phyloP scores from a whole-genome alignment of 371 early-diverging fungal genomes.

The Mucor plumbeus region DNA sequence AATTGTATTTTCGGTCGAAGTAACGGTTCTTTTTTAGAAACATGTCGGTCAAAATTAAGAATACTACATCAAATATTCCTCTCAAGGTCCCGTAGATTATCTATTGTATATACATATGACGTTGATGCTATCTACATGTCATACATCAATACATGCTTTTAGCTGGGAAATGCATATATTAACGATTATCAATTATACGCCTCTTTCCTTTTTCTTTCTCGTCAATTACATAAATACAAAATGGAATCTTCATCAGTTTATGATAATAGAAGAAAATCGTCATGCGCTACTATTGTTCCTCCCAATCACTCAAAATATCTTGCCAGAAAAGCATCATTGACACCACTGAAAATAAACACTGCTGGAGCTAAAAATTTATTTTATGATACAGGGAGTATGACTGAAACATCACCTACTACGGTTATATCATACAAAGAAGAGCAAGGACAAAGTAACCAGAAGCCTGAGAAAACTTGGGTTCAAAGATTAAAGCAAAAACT shows the following conservation, averaged over 20 bases:
- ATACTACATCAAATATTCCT: neutral
- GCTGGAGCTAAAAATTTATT: neutral
- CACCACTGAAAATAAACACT: constrained; percentile 5
- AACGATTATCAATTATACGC: neutral
- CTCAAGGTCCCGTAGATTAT: neutral
- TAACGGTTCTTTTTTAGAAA: constrained; percentile 5
- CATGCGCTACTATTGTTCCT: constrained; percentile 13
- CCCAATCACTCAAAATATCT: constrained; percentile 1
- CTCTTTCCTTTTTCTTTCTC: neutral
- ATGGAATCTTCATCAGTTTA: neutral
- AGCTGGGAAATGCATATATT: neutral
- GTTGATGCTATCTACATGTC: neutral
- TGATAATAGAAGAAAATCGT: constrained; percentile 5
- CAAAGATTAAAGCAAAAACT: neutral
- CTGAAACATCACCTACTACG: constrained; percentile 7
- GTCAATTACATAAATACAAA: neutral
- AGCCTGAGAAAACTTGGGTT: neutral
- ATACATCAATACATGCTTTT: neutral
- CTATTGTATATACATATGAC: constrained; percentile 9
- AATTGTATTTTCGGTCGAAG: constrained; percentile 7
- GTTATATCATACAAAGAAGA: neutral
- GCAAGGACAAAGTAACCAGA: neutral
- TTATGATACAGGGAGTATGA: constrained; percentile 14
- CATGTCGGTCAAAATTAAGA: neutral
- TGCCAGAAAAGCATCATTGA: constrained; percentile 5